These are phyloP conservation scores for Bjerkandera adusta DNA, from an alignment of 1,284 basidiomycete genomes.

Conservation along the genomic window DNA sequence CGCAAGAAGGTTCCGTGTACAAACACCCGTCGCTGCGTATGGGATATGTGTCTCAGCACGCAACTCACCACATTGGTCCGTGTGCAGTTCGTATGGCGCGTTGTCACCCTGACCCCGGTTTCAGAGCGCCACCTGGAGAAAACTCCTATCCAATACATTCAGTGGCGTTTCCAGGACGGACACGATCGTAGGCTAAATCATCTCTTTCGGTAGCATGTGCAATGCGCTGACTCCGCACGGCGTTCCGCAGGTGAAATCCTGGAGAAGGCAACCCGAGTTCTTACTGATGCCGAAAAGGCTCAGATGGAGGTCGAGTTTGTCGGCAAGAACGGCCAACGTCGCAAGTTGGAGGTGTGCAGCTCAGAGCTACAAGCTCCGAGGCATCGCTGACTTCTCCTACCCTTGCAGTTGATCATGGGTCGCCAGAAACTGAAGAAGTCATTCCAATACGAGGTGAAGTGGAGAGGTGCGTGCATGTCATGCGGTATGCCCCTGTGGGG, in stretches of 20 bases:
- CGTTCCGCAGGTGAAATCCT: conserved; percentile 69
- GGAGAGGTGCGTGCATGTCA: conserved; percentile 52
- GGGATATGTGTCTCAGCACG: conserved; percentile 98
- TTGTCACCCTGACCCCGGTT: conserved; percentile 17
- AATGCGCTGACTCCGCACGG: conserved; percentile 14
- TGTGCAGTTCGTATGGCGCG: not conserved
- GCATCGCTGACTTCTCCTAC: conserved; percentile 1
- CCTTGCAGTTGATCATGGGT: conserved; percentile 79
- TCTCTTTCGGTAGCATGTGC: conserved; percentile 10
- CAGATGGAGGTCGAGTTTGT: conserved; percentile 88
- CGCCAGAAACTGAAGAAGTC: conserved; percentile 98
- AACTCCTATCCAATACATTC: conserved; percentile 94
- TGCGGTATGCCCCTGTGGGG: not conserved
- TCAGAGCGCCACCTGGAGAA: conserved; percentile 91
- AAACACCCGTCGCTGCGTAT: conserved; percentile 96
- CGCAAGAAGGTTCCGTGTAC: conserved; percentile 92
- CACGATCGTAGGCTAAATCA: conserved; percentile 77
- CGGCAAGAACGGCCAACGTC: conserved; percentile 88
- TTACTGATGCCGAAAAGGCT: conserved; percentile 87
- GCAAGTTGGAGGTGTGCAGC: conserved; percentile 80
- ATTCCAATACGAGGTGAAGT: conserved; percentile 96
- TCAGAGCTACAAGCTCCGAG: conserved; percentile 1
- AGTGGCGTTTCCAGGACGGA: conserved; percentile 99
- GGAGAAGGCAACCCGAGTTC: conserved; percentile 88
- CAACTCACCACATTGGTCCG: conserved; percentile 89